Conservation (phyloP, 352 stramenopile genomes). For the Pythium plurisporium region DNA sequence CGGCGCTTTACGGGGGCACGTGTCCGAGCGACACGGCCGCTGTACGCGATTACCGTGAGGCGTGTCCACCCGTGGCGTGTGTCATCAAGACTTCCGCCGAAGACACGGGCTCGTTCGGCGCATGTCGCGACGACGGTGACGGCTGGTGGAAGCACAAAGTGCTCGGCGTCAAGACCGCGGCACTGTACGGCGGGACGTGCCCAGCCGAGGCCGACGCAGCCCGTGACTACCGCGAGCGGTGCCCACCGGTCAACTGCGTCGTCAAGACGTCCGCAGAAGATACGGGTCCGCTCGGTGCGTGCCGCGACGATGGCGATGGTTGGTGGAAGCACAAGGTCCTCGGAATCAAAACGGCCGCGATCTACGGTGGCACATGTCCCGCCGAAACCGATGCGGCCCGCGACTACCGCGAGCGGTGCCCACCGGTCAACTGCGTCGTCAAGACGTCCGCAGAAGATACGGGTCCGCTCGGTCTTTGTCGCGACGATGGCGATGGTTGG, state of each 20-base stretch:
- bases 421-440: neutral
- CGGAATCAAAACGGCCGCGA: neutral
- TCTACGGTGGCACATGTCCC: slow-evolving; percentile 3
- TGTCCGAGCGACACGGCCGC: neutral
- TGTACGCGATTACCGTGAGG: neutral
- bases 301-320: neutral
- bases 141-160: neutral
- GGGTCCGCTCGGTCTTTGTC: too few species aligned
- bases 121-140: neutral
- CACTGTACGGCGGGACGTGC: neutral
- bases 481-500: too few species aligned
- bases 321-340: neutral
- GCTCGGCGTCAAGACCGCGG: neutral
- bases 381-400: neutral
- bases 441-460: neutral
- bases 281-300: neutral
- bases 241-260: neutral
- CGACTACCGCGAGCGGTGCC: neutral
- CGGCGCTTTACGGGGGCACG: neutral
- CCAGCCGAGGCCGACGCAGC: neutral
- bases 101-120: neutral
- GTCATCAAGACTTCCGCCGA: neutral
- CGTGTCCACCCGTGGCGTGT: neutral
- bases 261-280: neutral
- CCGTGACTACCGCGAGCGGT: neutral